phyloP scores from a whole-genome alignment of 192 early-diverging fungal genomes.

The Chytriomyces hyalinus region DNA sequence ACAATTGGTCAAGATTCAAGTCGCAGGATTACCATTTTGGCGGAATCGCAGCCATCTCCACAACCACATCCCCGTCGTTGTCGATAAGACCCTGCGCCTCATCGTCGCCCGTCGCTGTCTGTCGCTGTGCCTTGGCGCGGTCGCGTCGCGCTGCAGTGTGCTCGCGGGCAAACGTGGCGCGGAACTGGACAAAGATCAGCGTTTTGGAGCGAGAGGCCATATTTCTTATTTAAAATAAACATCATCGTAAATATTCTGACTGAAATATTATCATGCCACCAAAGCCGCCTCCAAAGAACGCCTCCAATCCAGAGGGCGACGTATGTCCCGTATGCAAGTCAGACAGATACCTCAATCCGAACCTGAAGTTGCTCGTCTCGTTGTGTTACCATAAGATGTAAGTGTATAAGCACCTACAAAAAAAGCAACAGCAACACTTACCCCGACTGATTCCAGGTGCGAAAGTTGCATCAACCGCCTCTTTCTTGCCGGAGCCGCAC shows the following conservation, averaged over 20 bases:
- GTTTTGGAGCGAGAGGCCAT: constrained; percentile 88
- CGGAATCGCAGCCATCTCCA: constrained; percentile 87
- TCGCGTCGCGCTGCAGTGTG: constrained; percentile 46
- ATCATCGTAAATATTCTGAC: neutral
- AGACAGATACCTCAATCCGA: constrained; percentile 82
- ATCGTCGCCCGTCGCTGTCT: constrained; percentile 56
- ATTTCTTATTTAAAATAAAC: neutral
- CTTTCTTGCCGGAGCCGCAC: constrained; percentile 84
- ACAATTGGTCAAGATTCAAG: too few species aligned
- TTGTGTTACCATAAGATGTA: constrained; percentile 97
- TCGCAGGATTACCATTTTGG: constrained; percentile 75
- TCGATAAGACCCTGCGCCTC: constrained; percentile 56
- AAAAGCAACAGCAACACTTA: neutral
- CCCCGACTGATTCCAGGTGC: constrained; percentile 62
- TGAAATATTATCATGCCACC: neutral
- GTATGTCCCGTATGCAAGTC: constrained; percentile 76
- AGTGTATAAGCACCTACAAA: neutral
- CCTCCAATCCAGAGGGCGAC: constrained; percentile 31
- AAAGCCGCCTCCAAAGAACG: neutral
- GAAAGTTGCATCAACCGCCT: constrained; percentile 87
- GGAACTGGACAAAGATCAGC: constrained; percentile 89
- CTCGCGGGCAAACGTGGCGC: constrained; percentile 81
- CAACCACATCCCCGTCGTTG: constrained; percentile 80
- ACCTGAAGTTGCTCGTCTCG: constrained; percentile 86
- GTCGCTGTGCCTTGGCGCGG: constrained; percentile 22